Evolutionary conservation across 768 basidiomycete genomes (phyloP).

Genomic region (Tremella fuciformis): DNA sequence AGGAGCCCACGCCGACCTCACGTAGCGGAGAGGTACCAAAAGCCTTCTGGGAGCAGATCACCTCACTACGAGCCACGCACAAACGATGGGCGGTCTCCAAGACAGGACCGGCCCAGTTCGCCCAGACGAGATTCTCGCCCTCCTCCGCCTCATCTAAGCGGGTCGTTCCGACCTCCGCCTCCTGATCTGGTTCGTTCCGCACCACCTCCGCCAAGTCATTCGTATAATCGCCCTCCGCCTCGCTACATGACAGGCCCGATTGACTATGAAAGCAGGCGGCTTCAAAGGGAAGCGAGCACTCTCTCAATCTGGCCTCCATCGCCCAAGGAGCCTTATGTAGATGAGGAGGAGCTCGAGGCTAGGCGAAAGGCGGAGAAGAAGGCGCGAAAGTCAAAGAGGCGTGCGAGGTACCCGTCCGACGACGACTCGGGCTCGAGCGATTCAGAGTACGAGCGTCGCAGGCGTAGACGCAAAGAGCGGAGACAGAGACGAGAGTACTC

Average conservation of each 20-base stretch:
- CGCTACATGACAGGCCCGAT: conserved; percentile 7
- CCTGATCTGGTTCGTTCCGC: neutral
- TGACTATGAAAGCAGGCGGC: conserved; percentile 38
- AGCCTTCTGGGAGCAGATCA: too few relatives aligned
- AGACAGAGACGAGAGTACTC: conserved; percentile 53
- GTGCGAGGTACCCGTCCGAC: conserved; percentile 16
- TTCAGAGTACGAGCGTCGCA: conserved; percentile 30
- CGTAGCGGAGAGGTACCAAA: too few relatives aligned
- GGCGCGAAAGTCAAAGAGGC: conserved; percentile 10
- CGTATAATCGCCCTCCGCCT: neutral
- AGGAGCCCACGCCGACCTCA: too few relatives aligned
- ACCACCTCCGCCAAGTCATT: neutral
- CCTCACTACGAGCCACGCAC: too few relatives aligned
- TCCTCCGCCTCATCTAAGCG: neutral
- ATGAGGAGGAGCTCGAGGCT: conserved; percentile 45
- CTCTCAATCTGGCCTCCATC: conserved; percentile 49
- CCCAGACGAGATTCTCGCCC: neutral
- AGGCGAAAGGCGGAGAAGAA: conserved; percentile 32
- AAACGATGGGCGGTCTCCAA: too few relatives aligned
- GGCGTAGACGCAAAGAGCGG: conserved; percentile 54
- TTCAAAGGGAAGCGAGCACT: conserved; percentile 41
- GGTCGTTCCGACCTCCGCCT: neutral
- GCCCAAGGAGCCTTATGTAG: conserved; percentile 42
- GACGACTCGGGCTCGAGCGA: conserved; percentile 28
- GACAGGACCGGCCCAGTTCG: too few relatives aligned